Evolutionary conservation across 2,329 filamentous ascomycete species (phyloP).

Genomic region (Xylaria polymorpha): DNA sequence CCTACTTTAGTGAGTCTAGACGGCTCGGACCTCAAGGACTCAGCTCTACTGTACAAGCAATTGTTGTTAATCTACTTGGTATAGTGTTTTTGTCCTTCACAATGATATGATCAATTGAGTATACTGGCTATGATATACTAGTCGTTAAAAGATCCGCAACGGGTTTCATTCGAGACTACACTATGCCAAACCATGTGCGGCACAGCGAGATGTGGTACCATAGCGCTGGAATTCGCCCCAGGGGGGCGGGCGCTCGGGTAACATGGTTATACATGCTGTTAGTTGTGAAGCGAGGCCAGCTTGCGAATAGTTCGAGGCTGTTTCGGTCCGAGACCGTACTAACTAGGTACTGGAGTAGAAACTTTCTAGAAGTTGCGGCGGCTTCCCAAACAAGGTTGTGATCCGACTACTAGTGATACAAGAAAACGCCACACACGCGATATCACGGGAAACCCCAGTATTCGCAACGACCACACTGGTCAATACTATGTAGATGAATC

Average conservation of each 20-base stretch:
- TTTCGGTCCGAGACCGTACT: constrained; percentile 32
- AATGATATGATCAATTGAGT: neutral
- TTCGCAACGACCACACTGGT: constrained; percentile 7
- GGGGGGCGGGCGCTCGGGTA: neutral
- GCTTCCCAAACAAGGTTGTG: constrained; percentile 32
- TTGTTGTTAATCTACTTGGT: neutral
- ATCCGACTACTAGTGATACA: constrained; percentile 22
- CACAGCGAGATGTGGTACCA: constrained; percentile 26
- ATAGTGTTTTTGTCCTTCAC: neutral
- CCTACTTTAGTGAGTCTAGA: constrained; percentile 23
- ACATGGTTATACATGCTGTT: constrained; percentile 21
- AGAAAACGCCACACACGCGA: constrained; percentile 21
- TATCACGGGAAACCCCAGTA: constrained; percentile 5
- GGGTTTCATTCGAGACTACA: neutral
- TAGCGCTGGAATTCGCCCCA: constrained; percentile 23
- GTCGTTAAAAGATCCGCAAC: neutral
- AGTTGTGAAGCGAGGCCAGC: constrained; percentile 9
- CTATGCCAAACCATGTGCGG: constrained; percentile 13
- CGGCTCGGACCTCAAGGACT: constrained; percentile 9
- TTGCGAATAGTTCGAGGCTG: constrained; percentile 3
- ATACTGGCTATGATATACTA: neutral
- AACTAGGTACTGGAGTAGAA: constrained; percentile 19
- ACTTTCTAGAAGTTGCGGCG: constrained; percentile 31
- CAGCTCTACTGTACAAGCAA: neutral
- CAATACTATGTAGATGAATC: neutral